Evolutionary conservation across 352 stramenopile genomes (phyloP).

Genomic region (Globisporangium camurandrum): DNA sequence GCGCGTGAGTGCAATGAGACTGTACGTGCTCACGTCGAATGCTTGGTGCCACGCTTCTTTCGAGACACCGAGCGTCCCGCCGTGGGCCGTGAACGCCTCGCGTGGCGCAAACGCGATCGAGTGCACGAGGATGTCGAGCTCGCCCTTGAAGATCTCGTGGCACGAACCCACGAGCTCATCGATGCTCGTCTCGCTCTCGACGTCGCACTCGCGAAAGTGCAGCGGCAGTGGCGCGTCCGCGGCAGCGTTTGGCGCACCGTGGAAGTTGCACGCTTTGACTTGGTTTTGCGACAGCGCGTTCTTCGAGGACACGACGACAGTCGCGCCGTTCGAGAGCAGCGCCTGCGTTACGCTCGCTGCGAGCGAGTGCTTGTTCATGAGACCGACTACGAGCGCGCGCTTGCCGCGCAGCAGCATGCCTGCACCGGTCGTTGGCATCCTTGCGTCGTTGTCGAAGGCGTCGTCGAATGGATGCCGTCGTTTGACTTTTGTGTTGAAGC

Average conservation of each 20-base stretch:
- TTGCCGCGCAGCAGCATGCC: constrained; percentile 42
- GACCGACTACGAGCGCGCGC: constrained; percentile 76
- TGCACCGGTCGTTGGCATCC: not conserved
- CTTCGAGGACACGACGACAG: constrained; percentile 74
- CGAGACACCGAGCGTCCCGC: constrained; percentile 41
- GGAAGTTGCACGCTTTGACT: constrained; percentile 43
- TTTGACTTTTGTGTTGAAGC: not conserved
- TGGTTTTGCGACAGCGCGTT: constrained; percentile 34
- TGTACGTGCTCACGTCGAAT: constrained; percentile 86
- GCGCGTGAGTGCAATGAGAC: constrained; percentile 77
- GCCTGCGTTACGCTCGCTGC: constrained; percentile 63
- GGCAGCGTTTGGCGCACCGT: constrained; percentile 11
- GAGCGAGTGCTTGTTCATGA: constrained; percentile 88
- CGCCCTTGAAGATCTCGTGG: constrained; percentile 30
- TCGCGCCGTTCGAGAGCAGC: constrained; percentile 55
- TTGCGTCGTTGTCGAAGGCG: not conserved
- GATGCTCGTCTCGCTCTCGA: constrained; percentile 54
- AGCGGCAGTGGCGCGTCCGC: constrained; percentile 15
- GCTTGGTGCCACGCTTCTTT: constrained; percentile 63
- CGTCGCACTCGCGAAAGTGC: constrained; percentile 67
- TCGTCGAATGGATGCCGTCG: not conserved
- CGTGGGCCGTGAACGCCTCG: constrained; percentile 49
- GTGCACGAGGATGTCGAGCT: constrained; percentile 85
- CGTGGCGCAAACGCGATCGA: constrained; percentile 85
- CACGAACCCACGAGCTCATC: constrained; percentile 37